phyloP scores from a whole-genome alignment of 257 asterid genomes.

The Eustoma russellianum region DNA sequence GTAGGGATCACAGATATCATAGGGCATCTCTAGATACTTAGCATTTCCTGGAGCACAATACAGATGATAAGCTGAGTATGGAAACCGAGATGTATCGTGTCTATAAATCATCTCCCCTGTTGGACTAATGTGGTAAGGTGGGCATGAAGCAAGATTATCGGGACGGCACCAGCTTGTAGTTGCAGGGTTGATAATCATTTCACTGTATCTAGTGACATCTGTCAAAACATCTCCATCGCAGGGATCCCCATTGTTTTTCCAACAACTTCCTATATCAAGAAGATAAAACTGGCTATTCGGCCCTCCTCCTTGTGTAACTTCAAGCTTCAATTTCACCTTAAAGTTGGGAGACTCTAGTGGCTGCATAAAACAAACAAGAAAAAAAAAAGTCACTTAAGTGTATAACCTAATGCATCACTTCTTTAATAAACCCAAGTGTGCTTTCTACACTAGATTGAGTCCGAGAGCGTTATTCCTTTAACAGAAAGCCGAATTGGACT shows the following conservation, averaged over 20 bases:
- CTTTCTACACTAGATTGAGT: too few species aligned
- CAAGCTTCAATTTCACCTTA: constrained; percentile 62
- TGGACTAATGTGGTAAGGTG: constrained; percentile 60
- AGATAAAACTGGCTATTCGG: constrained; percentile 75
- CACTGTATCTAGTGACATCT: constrained; percentile 78
- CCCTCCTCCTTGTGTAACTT: constrained; percentile 73
- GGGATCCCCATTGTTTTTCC: constrained; percentile 73
- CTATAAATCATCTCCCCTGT: constrained; percentile 47
- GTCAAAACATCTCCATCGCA: constrained; percentile 68
- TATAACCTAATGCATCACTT: too few species aligned
- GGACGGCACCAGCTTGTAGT: constrained; percentile 74
- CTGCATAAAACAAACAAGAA: constrained; percentile 23
- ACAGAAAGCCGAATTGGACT: too few species aligned
- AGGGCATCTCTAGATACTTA: constrained; percentile 46
- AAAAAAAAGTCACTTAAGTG: background rate
- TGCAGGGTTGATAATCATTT: constrained; percentile 81
- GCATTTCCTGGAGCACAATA: constrained; percentile 90
- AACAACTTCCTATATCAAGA: constrained; percentile 74
- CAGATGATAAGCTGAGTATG: constrained; percentile 75
- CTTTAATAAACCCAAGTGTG: too few species aligned
- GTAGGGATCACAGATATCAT: constrained; percentile 77
- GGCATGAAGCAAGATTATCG: constrained; percentile 60
- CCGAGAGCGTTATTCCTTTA: too few species aligned
- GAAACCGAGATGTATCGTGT: constrained; percentile 60
- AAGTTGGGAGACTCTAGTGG: constrained; percentile 65